phyloP scores from a whole-genome alignment of 106 monocot genomes.

The Agapanthus africanus region DNA sequence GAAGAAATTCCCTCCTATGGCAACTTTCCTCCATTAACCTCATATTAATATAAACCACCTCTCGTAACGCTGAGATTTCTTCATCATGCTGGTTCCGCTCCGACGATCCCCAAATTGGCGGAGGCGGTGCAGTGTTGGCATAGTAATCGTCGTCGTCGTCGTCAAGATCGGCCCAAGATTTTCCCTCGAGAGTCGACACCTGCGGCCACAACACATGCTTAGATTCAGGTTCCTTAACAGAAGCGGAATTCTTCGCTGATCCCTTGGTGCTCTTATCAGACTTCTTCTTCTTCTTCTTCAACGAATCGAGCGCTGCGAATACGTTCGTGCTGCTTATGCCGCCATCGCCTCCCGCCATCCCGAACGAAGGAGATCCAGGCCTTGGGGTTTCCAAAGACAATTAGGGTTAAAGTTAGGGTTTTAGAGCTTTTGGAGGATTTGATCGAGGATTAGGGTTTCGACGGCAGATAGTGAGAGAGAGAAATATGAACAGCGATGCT shows the following conservation, averaged over 20 bases:
- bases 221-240: conserved; percentile 21
- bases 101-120: conserved; percentile 18
- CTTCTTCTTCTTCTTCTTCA: conserved; percentile 52
- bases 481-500: no score
- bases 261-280: conserved; percentile 14
- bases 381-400: no score
- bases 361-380: no score
- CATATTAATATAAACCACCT: no score
- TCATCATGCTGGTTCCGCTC: conserved; percentile 12
- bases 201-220: conserved; percentile 33
- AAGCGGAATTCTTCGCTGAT: conserved; percentile 20
- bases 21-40: no score
- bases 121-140: conserved; percentile 25
- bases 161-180: conserved; percentile 51
- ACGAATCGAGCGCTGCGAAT: conserved; percentile 44
- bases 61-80: conserved; percentile 9
- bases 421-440: no score
- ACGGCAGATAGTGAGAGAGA: no score
- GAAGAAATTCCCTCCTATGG: no score
- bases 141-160: conserved; percentile 47
- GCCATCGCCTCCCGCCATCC: no score
- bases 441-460: no score
- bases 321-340: conserved; percentile 44
- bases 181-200: conserved; percentile 21
- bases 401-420: no score